Evolutionary conservation across 164 flowering plant genomes (phyloP), one percentile per base, ranked within the genome.

Genomic region (Vitis rupestris): DNA sequence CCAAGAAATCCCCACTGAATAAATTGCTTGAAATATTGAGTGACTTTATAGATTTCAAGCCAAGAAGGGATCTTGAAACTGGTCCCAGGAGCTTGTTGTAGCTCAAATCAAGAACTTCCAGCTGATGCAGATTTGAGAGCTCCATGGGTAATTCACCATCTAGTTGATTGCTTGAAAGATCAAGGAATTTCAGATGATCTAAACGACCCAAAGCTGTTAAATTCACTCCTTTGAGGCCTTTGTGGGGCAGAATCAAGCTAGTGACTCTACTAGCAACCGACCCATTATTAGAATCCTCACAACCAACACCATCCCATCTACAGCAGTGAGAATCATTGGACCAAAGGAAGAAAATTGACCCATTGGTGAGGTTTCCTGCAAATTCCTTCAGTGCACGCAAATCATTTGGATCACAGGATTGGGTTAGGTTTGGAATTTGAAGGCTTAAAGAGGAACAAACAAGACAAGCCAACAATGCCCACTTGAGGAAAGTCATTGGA

Each of bases 71-170:
- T 27, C 50, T 74, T 8, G 76, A 72, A 61, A 82, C 78, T 0
- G 87, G 65, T 27, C 96, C 93, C 9, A 73, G 55, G 13, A 92
- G 70, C 78, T 53, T 48, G 77, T 92, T 92, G 56, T 83, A 66
- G 83, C 96, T 90, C 69, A 92, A 76, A 82, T 92, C 94, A 80
- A 93, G 84, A 83, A 82, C 69, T 72, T 85, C 79, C 50, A 93
- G 77, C 67, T 71, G 75, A 81, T 75, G 70, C 88, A 88, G 75
- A 30, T 76, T 82, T 0, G 94, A 88, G 50, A 93, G 62, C 52
- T 82, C 82, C 11, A 10, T n/a, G 0, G 97, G 94, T 63, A 90
- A 63, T 54, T 10, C 80, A 62, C 87, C 94, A 59, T 74, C 75
- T 2, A 93, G 84, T 63, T 51, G 71, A 79, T 93, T 91, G 71